Evolutionary conservation across 1,284 basidiomycete species (phyloP).

Genomic region (Malassezia equina): DNA sequence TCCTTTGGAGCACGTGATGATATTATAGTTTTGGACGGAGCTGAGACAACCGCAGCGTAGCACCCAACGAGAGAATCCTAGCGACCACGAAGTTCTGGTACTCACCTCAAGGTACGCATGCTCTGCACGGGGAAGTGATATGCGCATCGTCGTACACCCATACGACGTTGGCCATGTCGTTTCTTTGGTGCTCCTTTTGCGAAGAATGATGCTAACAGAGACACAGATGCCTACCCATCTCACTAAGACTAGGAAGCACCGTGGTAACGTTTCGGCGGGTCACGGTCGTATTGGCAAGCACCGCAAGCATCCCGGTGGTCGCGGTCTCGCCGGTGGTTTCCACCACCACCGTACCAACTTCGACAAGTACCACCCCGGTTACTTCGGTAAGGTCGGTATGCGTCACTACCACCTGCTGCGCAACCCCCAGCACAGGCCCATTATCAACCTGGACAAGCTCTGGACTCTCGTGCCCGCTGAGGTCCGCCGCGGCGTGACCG

Average conservation of each 20-base stretch:
- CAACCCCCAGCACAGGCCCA: slow-evolving; percentile 80
- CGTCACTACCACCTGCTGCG: slow-evolving; percentile 90
- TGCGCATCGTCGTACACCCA: background rate
- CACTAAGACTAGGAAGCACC: slow-evolving; percentile 92
- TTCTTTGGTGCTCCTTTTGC: background rate
- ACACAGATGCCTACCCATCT: slow-evolving; percentile 75
- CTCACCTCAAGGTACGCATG: slow-evolving; percentile 14
- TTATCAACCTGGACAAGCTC: slow-evolving; percentile 63
- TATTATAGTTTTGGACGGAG: slow-evolving; percentile 13
- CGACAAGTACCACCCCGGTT: slow-evolving; percentile 57
- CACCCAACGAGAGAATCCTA: background rate
- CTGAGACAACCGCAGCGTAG: background rate
- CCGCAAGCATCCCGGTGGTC: slow-evolving; percentile 99
- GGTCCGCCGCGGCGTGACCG: slow-evolving; percentile 35
- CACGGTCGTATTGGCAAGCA: slow-evolving; percentile 99
- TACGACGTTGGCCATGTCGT: background rate
- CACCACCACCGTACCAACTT: slow-evolving; percentile 80
- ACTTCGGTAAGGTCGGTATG: slow-evolving; percentile 94
- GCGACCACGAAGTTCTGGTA: slow-evolving; percentile 18
- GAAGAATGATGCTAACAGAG: background rate
- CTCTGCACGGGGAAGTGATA: background rate
- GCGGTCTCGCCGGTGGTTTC: slow-evolving; percentile 99
- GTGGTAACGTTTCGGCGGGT: slow-evolving; percentile 69
- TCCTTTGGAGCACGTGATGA: slow-evolving; percentile 8
- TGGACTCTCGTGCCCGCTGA: slow-evolving; percentile 47